Base-by-base conservation (phyloP, 768 basidiomycete genomes). In the Mycena epipterygia region DNA sequence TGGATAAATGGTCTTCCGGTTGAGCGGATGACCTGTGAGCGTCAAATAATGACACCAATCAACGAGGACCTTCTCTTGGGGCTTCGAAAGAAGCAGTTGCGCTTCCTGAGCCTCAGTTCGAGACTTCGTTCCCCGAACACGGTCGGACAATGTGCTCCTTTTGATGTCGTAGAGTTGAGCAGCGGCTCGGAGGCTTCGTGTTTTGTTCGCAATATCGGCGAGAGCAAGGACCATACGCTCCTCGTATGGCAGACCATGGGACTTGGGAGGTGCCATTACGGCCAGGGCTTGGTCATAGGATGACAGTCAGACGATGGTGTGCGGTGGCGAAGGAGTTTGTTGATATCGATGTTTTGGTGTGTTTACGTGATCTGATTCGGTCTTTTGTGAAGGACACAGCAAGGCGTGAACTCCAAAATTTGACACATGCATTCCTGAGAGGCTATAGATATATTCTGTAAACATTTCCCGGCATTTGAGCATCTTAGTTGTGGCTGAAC, bases 171-270 rank as follows among this genome's bases (percentile, higher is more conserved):
- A 27, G 25, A 58, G 11, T 39, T 29, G 41, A 0, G 57, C 57
- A 12, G 57, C 57, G 7, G 57, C 23, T 11, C 57, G 57, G 29
- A 27, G 25, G 6, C 39, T 42, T 21, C 27, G 42, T 58, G 41
- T 58, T 23, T 39, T 39, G 25, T 29, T 44, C 39, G n/a, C n/a
- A 37, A 61, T 37, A 49, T 44, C 59, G 21, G 44, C 44, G 5
- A 48, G 46, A 33, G 59, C 59, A 2, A 30, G 46, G 32, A 44
- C 30, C 5, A 61, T 61, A 13, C 59, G 44, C 59, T 61, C 59
- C 17, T 61, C 59, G n/a, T 48, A 21, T 21, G 59, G 33, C 6
- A 49, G 59, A 21, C 41, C 29, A 12, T 7, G 16, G 23, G 32
- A 44, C 21, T 56, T 35, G 0, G 32, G 16, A 2, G 30, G 25